Evolutionary conservation across 345 rosid genomes (phyloP).

Genomic region (Brassica napus): DNA sequence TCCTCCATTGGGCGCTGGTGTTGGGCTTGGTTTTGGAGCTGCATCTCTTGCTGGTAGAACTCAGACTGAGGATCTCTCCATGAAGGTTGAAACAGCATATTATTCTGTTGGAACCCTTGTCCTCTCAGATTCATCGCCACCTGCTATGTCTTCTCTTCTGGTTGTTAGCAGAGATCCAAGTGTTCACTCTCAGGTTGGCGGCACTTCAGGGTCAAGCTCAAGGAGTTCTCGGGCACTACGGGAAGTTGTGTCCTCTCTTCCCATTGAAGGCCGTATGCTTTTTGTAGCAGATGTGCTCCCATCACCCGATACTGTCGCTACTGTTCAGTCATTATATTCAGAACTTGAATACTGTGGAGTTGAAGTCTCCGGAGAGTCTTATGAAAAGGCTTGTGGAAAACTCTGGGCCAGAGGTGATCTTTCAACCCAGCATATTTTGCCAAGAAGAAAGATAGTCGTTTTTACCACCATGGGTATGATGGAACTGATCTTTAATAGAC

Average conservation of each 20-base stretch:
- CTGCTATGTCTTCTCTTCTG: conserved; percentile 86
- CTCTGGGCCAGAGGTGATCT: conserved; percentile 98
- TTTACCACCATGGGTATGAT: conserved; percentile 98
- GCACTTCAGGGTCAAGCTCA: conserved; percentile 62
- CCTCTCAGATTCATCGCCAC: conserved; percentile 92
- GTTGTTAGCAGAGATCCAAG: conserved; percentile 80
- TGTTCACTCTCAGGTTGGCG: conserved; percentile 62
- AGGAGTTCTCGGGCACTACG: conserved; percentile 80
- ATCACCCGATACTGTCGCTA: conserved; percentile 74
- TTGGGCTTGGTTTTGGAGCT: conserved; percentile 86
- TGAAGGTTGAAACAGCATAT: conserved; percentile 85
- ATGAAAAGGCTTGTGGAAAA: conserved; percentile 76
- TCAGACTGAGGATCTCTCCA: conserved; percentile 75
- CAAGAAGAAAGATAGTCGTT: conserved; percentile 77
- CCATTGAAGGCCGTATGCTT: conserved; percentile 97
- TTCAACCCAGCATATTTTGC: conserved; percentile 83
- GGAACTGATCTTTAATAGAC: conserved; percentile 93
- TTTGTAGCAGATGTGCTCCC: conserved; percentile 92
- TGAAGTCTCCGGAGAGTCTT: conserved; percentile 66
- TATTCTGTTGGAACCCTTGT: conserved; percentile 86
- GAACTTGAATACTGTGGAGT: conserved; percentile 78
- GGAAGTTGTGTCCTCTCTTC: conserved; percentile 81
- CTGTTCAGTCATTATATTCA: conserved; percentile 75
- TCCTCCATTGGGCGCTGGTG: conserved; percentile 86
- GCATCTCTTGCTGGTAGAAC: conserved; percentile 72